Percentiles rank a stretch among this genome's conserved stretches.
phyloP scores from a whole-genome alignment of 1,139 yeast species.

The Insectozyma bohioensis region DNA sequence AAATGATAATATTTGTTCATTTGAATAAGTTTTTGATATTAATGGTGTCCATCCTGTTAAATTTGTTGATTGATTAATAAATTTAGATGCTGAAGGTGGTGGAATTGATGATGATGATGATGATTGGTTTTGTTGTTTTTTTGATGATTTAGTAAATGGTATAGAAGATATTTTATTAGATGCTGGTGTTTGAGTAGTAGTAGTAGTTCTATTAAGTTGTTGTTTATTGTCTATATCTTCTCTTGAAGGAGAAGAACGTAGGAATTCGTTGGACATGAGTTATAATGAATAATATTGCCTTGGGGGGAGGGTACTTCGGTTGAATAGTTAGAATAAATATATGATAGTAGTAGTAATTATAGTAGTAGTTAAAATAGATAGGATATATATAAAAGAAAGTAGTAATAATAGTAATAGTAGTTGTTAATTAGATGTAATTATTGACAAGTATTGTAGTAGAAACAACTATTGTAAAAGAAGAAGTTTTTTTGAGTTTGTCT shows the following conservation, averaged over 20 bases:
- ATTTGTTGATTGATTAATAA: constrained; percentile 18
- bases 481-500: too few species aligned
- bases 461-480: too few species aligned
- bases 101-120: constrained; percentile 14
- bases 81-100: constrained; percentile 32
- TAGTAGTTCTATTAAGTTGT: background rate
- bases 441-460: too few species aligned
- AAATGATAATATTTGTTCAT: constrained; percentile 35
- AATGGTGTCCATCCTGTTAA: constrained; percentile 48
- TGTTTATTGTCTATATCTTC: constrained; percentile 4
- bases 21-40: constrained; percentile 38
- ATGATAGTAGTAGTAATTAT: too few species aligned
- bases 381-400: too few species aligned
- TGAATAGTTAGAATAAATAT: background rate
- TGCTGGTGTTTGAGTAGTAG: constrained; percentile 11
- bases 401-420: too few species aligned
- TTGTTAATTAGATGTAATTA: too few species aligned
- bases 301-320: background rate
- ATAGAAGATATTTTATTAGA: constrained; percentile 9
- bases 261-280: constrained; percentile 36
- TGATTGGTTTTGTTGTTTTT: constrained; percentile 12
- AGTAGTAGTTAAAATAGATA: too few species aligned
- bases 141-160: constrained; percentile 7
- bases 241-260: constrained; percentile 36
- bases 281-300: too few species aligned